phyloP scores from a whole-genome alignment of 2,329 filamentous ascomycete species.

The Fusarium aywerte region DNA sequence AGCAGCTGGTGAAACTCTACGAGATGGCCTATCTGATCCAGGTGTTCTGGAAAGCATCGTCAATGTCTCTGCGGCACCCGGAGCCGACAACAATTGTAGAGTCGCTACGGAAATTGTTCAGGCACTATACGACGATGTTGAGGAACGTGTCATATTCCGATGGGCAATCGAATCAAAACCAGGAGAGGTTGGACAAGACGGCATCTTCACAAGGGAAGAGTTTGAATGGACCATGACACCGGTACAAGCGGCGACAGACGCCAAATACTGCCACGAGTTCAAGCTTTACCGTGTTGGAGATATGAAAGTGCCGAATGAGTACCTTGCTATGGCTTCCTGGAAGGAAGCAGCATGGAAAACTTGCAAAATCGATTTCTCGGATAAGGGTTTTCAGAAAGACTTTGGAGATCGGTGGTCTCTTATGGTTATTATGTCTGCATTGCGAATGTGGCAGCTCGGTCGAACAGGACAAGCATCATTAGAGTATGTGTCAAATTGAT shows the following conservation, averaged over 20 bases:
- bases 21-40: slow-evolving; percentile 21
- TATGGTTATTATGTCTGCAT: slow-evolving; percentile 36
- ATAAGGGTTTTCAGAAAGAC: slow-evolving; percentile 15
- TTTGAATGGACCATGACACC: slow-evolving; percentile 37
- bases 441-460: slow-evolving; percentile 38
- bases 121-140: slow-evolving; percentile 25
- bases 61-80: slow-evolving; percentile 30
- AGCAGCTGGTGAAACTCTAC: slow-evolving; percentile 28
- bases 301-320: slow-evolving; percentile 25
- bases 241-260: slow-evolving; percentile 15
- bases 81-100: slow-evolving; percentile 19
- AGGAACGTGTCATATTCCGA: slow-evolving; percentile 28
- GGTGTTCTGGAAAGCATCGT: slow-evolving; percentile 29
- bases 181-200: slow-evolving; percentile 13
- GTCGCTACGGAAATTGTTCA: slow-evolving; percentile 33
- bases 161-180: slow-evolving; percentile 33
- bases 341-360: slow-evolving; percentile 38
- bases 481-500: slow-evolving; percentile 30
- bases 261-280: slow-evolving; percentile 35
- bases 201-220: slow-evolving; percentile 25
- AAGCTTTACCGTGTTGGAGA: slow-evolving; percentile 35
- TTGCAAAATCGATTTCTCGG: slow-evolving; percentile 34
- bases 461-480: slow-evolving; percentile 35
- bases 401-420: slow-evolving; percentile 33
- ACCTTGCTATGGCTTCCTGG: slow-evolving; percentile 34